phyloP scores from a whole-genome alignment of 768 basidiomycete species.

The Tricholoma hemisulphureum region DNA sequence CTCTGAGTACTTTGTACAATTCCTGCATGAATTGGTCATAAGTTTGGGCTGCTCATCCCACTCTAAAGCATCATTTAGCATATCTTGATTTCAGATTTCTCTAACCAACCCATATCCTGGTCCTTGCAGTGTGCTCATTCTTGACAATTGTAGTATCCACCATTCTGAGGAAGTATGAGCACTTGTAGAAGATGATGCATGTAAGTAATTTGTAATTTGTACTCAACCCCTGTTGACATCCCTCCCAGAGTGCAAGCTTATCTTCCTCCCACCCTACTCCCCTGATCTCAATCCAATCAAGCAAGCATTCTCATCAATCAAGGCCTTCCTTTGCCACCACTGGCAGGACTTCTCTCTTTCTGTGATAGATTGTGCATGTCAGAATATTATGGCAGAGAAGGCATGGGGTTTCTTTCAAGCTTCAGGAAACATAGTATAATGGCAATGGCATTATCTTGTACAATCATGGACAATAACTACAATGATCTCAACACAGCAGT shows the following conservation, averaged over 20 bases:
- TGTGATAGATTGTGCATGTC: slow-evolving; percentile 5
- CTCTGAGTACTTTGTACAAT: neutral
- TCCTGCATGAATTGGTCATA: neutral
- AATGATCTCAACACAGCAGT: neutral
- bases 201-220: no score
- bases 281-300: slow-evolving; percentile 30
- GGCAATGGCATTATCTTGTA: no score
- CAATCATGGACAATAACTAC: neutral
- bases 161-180: no score
- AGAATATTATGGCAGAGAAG: neutral
- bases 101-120: no score
- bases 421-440: neutral
- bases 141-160: no score
- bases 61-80: slow-evolving; percentile 1
- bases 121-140: no score
- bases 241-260: slow-evolving; percentile 2
- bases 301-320: slow-evolving; percentile 17
- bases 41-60: slow-evolving; percentile 2
- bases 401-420: neutral
- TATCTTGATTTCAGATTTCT: no score
- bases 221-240: neutral
- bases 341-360: slow-evolving; percentile 9
- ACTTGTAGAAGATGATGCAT: no score
- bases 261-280: slow-evolving; percentile 28
- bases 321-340: neutral